Evolutionary conservation across 2,329 filamentous ascomycete genomes (phyloP).

Genomic region (Fusarium nematophilum): DNA sequence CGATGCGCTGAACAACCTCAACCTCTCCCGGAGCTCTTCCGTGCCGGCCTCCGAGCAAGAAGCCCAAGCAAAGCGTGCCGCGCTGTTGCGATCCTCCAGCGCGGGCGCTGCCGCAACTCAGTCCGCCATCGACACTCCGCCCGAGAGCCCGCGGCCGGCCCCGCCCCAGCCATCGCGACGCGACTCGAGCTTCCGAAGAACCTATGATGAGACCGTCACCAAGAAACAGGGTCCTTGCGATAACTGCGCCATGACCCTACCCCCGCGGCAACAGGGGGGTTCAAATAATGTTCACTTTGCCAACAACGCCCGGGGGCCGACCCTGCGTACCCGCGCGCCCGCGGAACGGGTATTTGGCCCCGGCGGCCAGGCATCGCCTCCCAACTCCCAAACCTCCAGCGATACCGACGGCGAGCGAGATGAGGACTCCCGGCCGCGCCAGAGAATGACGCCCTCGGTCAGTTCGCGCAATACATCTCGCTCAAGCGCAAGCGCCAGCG

Average conservation of each 20-base stretch:
- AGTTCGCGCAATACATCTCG: conserved; percentile 60
- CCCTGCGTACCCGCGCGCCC: conserved; percentile 69
- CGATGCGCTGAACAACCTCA: conserved; percentile 61
- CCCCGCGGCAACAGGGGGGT: conserved; percentile 50
- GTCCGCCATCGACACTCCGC: conserved; percentile 66
- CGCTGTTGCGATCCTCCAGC: conserved; percentile 55
- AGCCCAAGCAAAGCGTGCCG: conserved; percentile 55
- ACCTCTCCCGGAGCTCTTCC: conserved; percentile 58
- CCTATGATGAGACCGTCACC: conserved; percentile 74
- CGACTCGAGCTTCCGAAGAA: conserved; percentile 70
- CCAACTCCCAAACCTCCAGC: conserved; percentile 63
- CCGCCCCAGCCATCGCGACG: conserved; percentile 55
- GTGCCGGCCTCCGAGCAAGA: conserved; percentile 59
- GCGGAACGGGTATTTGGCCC: conserved; percentile 68
- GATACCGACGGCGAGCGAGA: conserved; percentile 65
- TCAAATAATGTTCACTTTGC: conserved; percentile 44
- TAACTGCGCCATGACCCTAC: conserved; percentile 75
- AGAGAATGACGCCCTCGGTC: conserved; percentile 58
- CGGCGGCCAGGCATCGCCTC: conserved; percentile 60
- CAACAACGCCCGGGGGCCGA: conserved; percentile 62
- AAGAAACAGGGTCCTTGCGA: conserved; percentile 73
- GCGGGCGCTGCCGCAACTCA: conserved; percentile 48
- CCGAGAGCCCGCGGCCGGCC: conserved; percentile 64
- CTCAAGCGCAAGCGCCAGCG: conserved; percentile 58
- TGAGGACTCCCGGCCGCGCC: conserved; percentile 49